Evolutionary conservation across 1,284 basidiomycete species (phyloP), one percentile per base, ranked within the genome.

Genomic region (Sanghuangporus baumii): DNA sequence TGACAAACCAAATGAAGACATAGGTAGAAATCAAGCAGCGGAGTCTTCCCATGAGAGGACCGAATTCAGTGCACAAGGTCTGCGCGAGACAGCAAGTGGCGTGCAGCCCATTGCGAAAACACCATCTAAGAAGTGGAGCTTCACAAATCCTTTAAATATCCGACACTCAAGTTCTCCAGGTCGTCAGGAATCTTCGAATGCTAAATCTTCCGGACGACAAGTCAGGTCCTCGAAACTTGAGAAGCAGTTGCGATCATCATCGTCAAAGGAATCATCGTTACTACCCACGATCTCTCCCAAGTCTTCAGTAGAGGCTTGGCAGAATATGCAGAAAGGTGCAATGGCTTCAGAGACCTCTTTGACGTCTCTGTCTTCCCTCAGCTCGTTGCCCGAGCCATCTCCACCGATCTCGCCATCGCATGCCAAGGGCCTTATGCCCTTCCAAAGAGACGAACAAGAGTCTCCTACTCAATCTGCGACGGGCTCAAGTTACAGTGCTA

Each of bases 71-170:
- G 52, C 16, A 16, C 52, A 54, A n/a, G 3, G 31, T n/a, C 14
- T 37, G 34, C 52, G 0, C 16, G 52, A 54, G 14, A 54, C 52
- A n/a, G 8, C 52, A n/a, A n/a, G 7, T 50, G 64, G 61, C 3
- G 52, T 71, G 65, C 68, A 46, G 69, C 74, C 16, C 70, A 69
- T 61, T 68, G 69, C 60, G 71, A 74, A 67, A 60, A 57, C 26
- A 38, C 64, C 62, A 69, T 92, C 87, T 47, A 96, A 96, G 80
- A 98, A 97, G 76, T 98, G 95, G 95, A 96, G 94, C 70, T 93
- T 98, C 75, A 93, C 93, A 6, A 91, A 85, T 63, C 92, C 92
- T 6, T 78, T 97, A n/a, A 94, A 90, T 68, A 83, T 94, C 68
- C 92, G 87, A 72, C 75, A 93, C 56, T 86, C 20, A 81, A 81